phyloP scores from a whole-genome alignment of 1,284 basidiomycete species.

The Calocybe gambosa region DNA sequence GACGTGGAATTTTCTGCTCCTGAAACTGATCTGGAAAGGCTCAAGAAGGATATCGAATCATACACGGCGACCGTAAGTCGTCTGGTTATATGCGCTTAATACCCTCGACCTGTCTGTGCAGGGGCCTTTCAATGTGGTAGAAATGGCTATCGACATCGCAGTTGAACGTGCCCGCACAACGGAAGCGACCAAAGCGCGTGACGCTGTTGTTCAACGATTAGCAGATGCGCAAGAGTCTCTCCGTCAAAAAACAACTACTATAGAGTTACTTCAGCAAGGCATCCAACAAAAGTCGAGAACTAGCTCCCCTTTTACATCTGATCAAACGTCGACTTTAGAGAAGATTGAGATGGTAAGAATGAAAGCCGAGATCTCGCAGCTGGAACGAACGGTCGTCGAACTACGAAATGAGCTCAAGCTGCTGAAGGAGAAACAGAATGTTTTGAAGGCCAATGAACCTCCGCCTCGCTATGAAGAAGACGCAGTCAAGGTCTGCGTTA shows the following conservation, averaged over 20 bases:
- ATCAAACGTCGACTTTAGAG: slow-evolving; percentile 13
- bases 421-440: slow-evolving; percentile 16
- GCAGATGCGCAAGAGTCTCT: slow-evolving; percentile 55
- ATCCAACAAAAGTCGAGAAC: slow-evolving; percentile 10
- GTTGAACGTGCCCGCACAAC: slow-evolving; percentile 47
- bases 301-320: slow-evolving; percentile 8
- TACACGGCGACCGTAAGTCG: slow-evolving; percentile 19
- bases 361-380: slow-evolving; percentile 29
- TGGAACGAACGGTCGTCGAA: slow-evolving; percentile 34
- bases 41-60: slow-evolving; percentile 20
- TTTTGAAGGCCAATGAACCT: slow-evolving; percentile 13
- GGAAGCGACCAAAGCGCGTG: slow-evolving; percentile 60
- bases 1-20: background rate
- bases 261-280: slow-evolving; percentile 41
- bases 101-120: slow-evolving; percentile 14
- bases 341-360: slow-evolving; percentile 21
- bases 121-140: slow-evolving; percentile 38
- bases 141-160: slow-evolving; percentile 49
- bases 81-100: slow-evolving; percentile 11
- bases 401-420: slow-evolving; percentile 33
- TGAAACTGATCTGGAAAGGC: slow-evolving; percentile 13
- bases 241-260: slow-evolving; percentile 48
- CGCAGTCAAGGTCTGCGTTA: slow-evolving; percentile 10
- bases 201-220: slow-evolving; percentile 56
- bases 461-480: slow-evolving; percentile 21